phyloP scores from a whole-genome alignment of 768 basidiomycete genomes.

The Sarcomyxa edulis region DNA sequence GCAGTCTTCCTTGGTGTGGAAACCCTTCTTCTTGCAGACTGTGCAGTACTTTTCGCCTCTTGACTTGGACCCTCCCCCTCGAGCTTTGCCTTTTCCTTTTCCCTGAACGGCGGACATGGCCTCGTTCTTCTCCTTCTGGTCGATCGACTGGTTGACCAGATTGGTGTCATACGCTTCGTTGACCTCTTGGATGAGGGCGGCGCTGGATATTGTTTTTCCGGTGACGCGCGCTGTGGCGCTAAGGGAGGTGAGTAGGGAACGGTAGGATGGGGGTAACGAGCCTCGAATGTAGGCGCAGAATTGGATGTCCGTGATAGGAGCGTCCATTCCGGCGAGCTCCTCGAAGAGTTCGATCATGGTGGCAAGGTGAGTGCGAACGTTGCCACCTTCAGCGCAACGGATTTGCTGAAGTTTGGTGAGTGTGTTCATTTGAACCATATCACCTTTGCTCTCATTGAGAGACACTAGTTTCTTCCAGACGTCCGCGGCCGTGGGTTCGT shows the following conservation, averaged over 20 bases:
- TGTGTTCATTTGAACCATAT: conserved; percentile 4
- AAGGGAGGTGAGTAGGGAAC: conserved; percentile 12
- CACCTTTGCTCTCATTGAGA: neutral
- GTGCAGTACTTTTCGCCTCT: conserved; percentile 9
- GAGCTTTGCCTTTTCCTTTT: neutral
- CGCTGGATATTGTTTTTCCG: conserved; percentile 4
- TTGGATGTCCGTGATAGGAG: conserved; percentile 4
- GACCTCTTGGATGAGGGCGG: conserved; percentile 9
- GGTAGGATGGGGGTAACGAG: conserved; percentile 10
- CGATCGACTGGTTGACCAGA: too few species aligned
- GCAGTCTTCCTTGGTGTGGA: conserved; percentile 15
- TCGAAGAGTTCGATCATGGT: conserved; percentile 24
- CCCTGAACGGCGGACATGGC: too few species aligned
- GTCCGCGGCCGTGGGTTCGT: neutral
- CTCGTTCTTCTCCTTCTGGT: neutral
- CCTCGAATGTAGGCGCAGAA: conserved; percentile 12
- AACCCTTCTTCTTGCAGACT: conserved; percentile 14
- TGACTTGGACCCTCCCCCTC: neutral
- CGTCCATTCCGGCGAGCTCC: conserved; percentile 10
- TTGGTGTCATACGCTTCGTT: too few species aligned
- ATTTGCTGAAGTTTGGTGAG: neutral
- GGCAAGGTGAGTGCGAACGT: conserved; percentile 13
- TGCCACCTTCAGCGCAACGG: conserved; percentile 8
- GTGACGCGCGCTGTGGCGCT: conserved; percentile 5
- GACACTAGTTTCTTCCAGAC: neutral